phyloP scores from a whole-genome alignment of 1,284 basidiomycete genomes.

The Puccinia sorghi region DNA sequence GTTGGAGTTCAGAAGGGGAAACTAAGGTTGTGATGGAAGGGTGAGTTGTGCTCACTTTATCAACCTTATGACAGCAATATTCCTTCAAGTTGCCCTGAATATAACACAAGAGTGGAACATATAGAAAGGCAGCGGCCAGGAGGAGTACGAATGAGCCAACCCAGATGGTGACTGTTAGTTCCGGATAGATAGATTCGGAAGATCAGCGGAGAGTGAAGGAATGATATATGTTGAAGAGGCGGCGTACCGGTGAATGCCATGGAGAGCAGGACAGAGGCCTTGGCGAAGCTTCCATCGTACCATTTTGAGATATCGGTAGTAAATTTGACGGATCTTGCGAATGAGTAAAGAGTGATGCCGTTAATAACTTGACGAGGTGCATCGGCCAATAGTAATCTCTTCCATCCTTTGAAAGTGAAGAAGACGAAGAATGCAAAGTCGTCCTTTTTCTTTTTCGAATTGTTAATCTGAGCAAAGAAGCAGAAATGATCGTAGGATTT shows the following conservation, averaged over 20 bases:
- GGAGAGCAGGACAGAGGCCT: conserved; percentile 64
- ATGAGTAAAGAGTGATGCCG: conserved; percentile 84
- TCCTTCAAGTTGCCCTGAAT: conserved; percentile 95
- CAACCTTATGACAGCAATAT: conserved; percentile 98
- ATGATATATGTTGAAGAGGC: not conserved
- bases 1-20: conserved; percentile 55
- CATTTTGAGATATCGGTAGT: conserved; percentile 68
- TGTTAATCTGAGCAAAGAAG: conserved; percentile 93
- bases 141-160: conserved; percentile 78
- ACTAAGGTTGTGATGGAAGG: not conserved
- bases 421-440: conserved; percentile 99
- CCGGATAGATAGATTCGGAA: not conserved
- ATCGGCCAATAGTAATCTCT: conserved; percentile 86
- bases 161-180: conserved; percentile 70
- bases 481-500: conserved; percentile 96
- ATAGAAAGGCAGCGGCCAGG: conserved; percentile 78
- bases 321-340: conserved; percentile 75
- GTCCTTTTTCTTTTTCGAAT: conserved; percentile 92
- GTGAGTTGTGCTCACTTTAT: conserved; percentile 68
- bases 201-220: not conserved
- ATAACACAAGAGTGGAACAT: conserved; percentile 87
- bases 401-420: conserved; percentile 99
- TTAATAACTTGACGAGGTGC: conserved; percentile 98
- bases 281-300: conserved; percentile 59
- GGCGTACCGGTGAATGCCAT: conserved; percentile 73